Percentiles rank a stretch among this genome's conserved stretches.
Conservation (phyloP, 306 rosid species). For the Rosa rugosa region DNA sequence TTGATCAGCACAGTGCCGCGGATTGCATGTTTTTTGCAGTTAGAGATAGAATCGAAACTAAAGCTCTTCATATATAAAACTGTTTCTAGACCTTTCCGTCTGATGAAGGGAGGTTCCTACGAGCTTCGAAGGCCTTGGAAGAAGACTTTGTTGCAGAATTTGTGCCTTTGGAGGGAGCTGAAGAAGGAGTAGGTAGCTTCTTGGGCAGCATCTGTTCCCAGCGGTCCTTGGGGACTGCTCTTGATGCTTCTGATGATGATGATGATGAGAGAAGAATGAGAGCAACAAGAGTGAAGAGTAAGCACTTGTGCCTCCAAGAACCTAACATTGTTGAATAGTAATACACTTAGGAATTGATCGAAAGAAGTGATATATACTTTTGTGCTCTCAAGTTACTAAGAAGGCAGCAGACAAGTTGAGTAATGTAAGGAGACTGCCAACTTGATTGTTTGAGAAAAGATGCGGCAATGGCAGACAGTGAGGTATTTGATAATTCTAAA, state of each 20-base stretch:
- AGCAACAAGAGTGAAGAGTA: slow-evolving; percentile 50
- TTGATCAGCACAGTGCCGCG: slow-evolving; percentile 20
- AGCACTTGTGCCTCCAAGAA: slow-evolving; percentile 51
- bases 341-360: neutral
- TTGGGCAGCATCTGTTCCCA: slow-evolving; percentile 92
- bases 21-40: slow-evolving; percentile 27
- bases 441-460: slow-evolving; percentile 63
- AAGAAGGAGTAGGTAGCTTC: slow-evolving; percentile 82
- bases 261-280: slow-evolving; percentile 39
- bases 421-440: slow-evolving; percentile 67
- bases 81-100: slow-evolving; percentile 59
- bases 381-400: slow-evolving; percentile 29
- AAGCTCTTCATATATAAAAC: neutral
- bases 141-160: slow-evolving; percentile 47
- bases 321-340: slow-evolving; percentile 38
- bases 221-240: slow-evolving; percentile 43
- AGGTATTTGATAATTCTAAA: slow-evolving; percentile 47
- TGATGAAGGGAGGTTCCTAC: slow-evolving; percentile 35
- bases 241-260: slow-evolving; percentile 46
- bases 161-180: slow-evolving; percentile 85
- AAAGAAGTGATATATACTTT: slow-evolving; percentile 8
- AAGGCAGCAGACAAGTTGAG: slow-evolving; percentile 71
- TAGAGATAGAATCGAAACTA: slow-evolving; percentile 1
- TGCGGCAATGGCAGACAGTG: slow-evolving; percentile 75
- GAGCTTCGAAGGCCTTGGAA: slow-evolving; percentile 33